phyloP scores from a whole-genome alignment of 2,329 filamentous ascomycete genomes.

The Biscogniauxia sp. region DNA sequence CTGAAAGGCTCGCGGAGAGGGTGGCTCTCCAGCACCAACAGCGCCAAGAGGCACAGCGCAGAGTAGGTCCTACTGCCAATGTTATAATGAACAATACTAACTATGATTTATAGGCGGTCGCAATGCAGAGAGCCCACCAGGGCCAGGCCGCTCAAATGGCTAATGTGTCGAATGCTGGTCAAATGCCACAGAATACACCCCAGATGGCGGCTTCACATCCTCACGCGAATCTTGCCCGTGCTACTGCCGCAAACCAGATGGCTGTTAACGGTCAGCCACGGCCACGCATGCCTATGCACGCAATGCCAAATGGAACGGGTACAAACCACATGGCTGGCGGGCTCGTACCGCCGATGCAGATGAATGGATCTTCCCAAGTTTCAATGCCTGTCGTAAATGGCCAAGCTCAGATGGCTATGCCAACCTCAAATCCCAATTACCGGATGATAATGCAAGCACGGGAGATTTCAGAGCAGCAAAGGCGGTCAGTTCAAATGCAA shows the following conservation, averaged over 20 bases:
- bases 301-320: slow-evolving; percentile 48
- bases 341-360: slow-evolving; percentile 54
- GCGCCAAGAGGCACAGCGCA: slow-evolving; percentile 54
- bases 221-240: slow-evolving; percentile 37
- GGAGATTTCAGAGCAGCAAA: slow-evolving; percentile 64
- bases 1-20: slow-evolving; percentile 59
- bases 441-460: slow-evolving; percentile 62
- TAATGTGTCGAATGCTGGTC: slow-evolving; percentile 38
- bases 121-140: slow-evolving; percentile 46
- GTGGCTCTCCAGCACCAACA: slow-evolving; percentile 54
- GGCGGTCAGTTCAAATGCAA: slow-evolving; percentile 47
- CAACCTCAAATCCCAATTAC: slow-evolving; percentile 46
- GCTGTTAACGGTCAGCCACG: slow-evolving; percentile 46
- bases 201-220: slow-evolving; percentile 34
- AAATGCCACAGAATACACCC: slow-evolving; percentile 36
- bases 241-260: slow-evolving; percentile 44
- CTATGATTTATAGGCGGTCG: slow-evolving; percentile 32
- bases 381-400: slow-evolving; percentile 62
- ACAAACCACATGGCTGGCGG: slow-evolving; percentile 50
- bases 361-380: slow-evolving; percentile 66
- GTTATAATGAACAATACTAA: slow-evolving; percentile 26
- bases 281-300: slow-evolving; percentile 54
- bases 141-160: slow-evolving; percentile 45
- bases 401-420: slow-evolving; percentile 59
- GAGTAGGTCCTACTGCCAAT: slow-evolving; percentile 43